These are phyloP conservation scores for Boletus patriciae DNA, from an alignment of 768 basidiomycete species.

Conservation along the genomic window DNA sequence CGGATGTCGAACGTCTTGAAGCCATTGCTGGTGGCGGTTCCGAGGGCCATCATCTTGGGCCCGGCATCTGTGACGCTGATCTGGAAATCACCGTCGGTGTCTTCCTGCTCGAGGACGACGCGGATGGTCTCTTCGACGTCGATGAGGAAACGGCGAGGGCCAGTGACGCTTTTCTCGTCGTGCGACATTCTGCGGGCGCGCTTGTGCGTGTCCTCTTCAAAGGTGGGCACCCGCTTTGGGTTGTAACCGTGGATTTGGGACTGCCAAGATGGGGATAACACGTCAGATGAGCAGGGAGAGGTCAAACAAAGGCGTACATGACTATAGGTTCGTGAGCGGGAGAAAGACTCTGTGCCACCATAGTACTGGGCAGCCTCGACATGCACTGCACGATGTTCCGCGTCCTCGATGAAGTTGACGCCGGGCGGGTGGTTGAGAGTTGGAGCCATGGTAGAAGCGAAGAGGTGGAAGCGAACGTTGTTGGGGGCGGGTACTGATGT, in stretches of 20 bases:
- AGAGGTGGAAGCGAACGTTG: not conserved
- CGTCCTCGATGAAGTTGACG: constrained; percentile 67
- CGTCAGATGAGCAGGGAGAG: constrained; percentile 12
- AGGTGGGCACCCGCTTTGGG: constrained; percentile 67
- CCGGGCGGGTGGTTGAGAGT: constrained; percentile 61
- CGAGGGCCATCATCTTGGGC: constrained; percentile 93
- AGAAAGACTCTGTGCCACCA: constrained; percentile 73
- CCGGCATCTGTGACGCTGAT: constrained; percentile 96
- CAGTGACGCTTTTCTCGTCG: constrained; percentile 81
- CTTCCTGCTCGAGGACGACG: constrained; percentile 94
- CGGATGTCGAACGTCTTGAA: constrained; percentile 98
- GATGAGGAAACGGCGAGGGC: constrained; percentile 87
- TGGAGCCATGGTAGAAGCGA: constrained; percentile 54
- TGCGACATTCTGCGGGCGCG: constrained; percentile 84
- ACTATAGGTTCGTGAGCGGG: constrained; percentile 86
- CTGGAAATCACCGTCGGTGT: constrained; percentile 95
- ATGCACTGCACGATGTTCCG: constrained; percentile 46
- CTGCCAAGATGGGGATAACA: constrained; percentile 37
- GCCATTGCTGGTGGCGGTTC: constrained; percentile 96
- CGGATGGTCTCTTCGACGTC: constrained; percentile 98
- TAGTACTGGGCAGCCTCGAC: constrained; percentile 82
- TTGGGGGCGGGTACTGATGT: not conserved
- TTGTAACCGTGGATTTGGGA: constrained; percentile 72
- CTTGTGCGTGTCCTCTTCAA: constrained; percentile 74
- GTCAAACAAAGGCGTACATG: constrained; percentile 50